These are phyloP conservation scores for Maudiozyma humilis DNA, from an alignment of 1,139 yeast species.

Conservation along the genomic window DNA sequence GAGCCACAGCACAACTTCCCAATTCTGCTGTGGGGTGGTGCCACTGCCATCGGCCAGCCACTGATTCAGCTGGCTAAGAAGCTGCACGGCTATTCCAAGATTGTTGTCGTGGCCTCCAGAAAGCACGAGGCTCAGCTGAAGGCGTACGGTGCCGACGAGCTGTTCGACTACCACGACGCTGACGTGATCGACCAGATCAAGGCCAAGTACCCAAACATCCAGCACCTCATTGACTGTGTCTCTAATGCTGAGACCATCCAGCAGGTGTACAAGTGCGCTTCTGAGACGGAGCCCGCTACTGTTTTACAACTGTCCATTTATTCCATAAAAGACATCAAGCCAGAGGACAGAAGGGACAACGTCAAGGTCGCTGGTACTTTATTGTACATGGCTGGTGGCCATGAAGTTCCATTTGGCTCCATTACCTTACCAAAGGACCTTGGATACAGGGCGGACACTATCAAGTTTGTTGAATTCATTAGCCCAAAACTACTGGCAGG, in stretches of 20 bases:
- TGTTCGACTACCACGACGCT: constrained; percentile 51
- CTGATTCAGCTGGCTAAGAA: constrained; percentile 43
- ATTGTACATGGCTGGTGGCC: constrained; percentile 22
- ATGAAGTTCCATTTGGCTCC: constrained; percentile 24
- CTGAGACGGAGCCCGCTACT: constrained; percentile 31
- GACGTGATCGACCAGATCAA: constrained; percentile 48
- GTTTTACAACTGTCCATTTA: constrained; percentile 19
- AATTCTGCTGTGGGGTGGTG: constrained; percentile 50
- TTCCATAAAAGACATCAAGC: constrained; percentile 20
- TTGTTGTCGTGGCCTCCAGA: constrained; percentile 42
- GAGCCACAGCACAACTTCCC: constrained; percentile 28
- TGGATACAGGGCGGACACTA: constrained; percentile 17
- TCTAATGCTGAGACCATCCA: constrained; percentile 38
- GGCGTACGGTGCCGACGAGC: constrained; percentile 48
- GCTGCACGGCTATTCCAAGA: constrained; percentile 36
- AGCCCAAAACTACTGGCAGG: constrained; percentile 23
- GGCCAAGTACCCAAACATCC: constrained; percentile 36
- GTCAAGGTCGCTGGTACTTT: constrained; percentile 22
- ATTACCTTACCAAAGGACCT: constrained; percentile 23
- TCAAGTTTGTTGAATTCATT: constrained; percentile 20
- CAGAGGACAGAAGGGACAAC: constrained; percentile 23
- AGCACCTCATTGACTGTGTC: constrained; percentile 42
- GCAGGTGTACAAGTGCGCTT: constrained; percentile 39
- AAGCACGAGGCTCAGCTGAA: constrained; percentile 33
- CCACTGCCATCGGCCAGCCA: constrained; percentile 44